Evolutionary conservation across 495 filamentous ascomycete genomes (phyloP), one percentile per base, ranked within the genome.

Genomic region (Chaetomium cochliodes): DNA sequence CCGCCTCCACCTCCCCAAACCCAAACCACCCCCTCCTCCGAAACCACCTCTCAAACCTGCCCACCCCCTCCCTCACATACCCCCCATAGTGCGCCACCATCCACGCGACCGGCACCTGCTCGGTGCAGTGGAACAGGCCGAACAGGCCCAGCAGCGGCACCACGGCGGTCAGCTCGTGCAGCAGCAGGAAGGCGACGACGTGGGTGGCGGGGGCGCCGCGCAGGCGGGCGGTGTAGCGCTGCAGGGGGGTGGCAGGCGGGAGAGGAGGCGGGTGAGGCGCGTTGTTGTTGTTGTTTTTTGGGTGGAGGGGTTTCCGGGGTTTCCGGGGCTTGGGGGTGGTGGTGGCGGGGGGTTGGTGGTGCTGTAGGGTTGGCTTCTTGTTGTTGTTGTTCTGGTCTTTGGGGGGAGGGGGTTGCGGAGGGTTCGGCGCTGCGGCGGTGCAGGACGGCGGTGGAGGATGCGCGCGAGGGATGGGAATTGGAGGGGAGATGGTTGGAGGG

Each of bases 91-190:
- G 71, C 65, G 73, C 68, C 51, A 76, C 25, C 65, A 78, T 63
- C 72, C 74, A 78, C 75, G 79, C 53, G 76, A 83, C 44, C 75
- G 80, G 90, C 47, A 90, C 78, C 6, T 86, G 88, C 63, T 83
- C 76, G 3, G 82, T 83, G 67, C 90, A 89, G 73, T 97, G 90
- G 72, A 98, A 96, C 2, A 84, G 65, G 7, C 81, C 89, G 13
- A 88, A 85, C 0, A 98, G 81, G 0, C 86, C 90, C 30, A 93
- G 73, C 0, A 98, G 75, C 0, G 94, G 93, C 5, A 92, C 65
- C 16, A 97, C 75, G 20, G 94, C 94, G 0, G 94, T 97, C 39
- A 96, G 63, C 73, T 98, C 94, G 80, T 98, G 94, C 0, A 98
- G 84, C 47, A 97, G 78, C 12, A 98, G 77, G 74, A 98, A 98